Conservation (phyloP, 805 yeast species). For the Lachancea waltii region DNA sequence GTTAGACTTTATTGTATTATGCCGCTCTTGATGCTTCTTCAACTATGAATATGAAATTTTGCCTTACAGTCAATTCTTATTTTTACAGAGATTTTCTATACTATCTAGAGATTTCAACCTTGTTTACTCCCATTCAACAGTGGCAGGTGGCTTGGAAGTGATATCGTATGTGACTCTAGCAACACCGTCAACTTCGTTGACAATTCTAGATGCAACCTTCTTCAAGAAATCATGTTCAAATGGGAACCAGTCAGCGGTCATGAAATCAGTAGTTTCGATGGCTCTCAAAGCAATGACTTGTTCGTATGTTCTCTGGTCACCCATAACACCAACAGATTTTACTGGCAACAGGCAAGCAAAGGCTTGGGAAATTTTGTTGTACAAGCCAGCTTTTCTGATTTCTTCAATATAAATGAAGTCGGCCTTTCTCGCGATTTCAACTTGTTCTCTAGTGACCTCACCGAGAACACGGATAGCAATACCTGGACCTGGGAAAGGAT, state of each 20-base stretch:
- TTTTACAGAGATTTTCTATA: too few relatives aligned
- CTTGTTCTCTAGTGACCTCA: slow-evolving; percentile 89
- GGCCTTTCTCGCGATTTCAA: slow-evolving; percentile 95
- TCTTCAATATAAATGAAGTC: slow-evolving; percentile 95
- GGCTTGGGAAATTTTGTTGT: slow-evolving; percentile 91
- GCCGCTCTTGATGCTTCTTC: neutral
- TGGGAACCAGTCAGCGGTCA: slow-evolving; percentile 99
- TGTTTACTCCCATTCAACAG: slow-evolving; percentile 95
- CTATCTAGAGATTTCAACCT: too few relatives aligned
- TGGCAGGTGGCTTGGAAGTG: slow-evolving; percentile 99
- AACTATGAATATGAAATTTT: neutral
- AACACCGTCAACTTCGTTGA: slow-evolving; percentile 97
- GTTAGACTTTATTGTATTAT: too few relatives aligned
- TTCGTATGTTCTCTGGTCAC: slow-evolving; percentile 98
- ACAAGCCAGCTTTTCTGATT: slow-evolving; percentile 87
- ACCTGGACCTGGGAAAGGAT: slow-evolving; percentile 99
- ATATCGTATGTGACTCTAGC: slow-evolving; percentile 98
- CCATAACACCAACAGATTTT: slow-evolving; percentile 98
- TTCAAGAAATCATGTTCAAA: slow-evolving; percentile 90
- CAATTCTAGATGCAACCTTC: slow-evolving; percentile 90
- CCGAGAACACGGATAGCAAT: slow-evolving; percentile 97
- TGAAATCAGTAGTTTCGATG: slow-evolving; percentile 94
- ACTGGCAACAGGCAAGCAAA: slow-evolving; percentile 96
- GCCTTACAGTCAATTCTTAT: neutral
- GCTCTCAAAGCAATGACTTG: slow-evolving; percentile 99